Conservation (phyloP, 2,329 filamentous ascomycete genomes). For the Colletotrichum tofieldiae region DNA sequence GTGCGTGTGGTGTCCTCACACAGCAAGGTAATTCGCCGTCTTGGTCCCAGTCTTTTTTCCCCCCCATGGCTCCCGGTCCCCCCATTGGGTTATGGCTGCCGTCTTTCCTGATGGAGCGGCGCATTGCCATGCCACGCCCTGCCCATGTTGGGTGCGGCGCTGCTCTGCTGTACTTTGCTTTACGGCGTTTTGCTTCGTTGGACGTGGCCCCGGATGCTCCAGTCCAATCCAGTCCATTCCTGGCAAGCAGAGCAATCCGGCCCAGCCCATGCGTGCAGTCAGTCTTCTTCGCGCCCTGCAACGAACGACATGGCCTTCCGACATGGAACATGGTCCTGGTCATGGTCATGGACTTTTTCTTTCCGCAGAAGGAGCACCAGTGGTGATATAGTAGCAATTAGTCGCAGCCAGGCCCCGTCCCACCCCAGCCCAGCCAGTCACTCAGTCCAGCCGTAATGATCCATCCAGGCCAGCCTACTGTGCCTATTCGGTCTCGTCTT, state of each 20-base stretch:
- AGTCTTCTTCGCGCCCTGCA: conserved; percentile 15
- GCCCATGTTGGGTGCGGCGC: conserved; percentile 15
- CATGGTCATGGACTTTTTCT: neutral
- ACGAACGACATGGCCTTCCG: conserved; percentile 12
- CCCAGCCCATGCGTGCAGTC: conserved; percentile 3
- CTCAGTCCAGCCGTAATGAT: neutral
- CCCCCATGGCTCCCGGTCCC: conserved; percentile 9
- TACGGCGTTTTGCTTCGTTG: conserved; percentile 32
- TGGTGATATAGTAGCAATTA: conserved; percentile 10
- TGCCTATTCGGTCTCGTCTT: conserved; percentile 19
- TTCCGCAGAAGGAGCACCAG: conserved; percentile 1
- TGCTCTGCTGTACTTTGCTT: conserved; percentile 14
- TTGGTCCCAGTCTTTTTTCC: conserved; percentile 9
- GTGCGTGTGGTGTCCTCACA: neutral
- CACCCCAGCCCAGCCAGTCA: conserved; percentile 1
- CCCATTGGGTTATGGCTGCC: conserved; percentile 15
- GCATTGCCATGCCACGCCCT: conserved; percentile 21
- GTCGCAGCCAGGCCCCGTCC: conserved; percentile 21
- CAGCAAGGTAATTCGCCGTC: conserved; percentile 7
- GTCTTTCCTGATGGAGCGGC: conserved; percentile 28
- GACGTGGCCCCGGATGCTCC: conserved; percentile 15
- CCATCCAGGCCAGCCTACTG: conserved; percentile 18
- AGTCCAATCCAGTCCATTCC: conserved; percentile 1
- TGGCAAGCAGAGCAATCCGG: conserved; percentile 7
- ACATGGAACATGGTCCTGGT: conserved; percentile 29